phyloP scores from a whole-genome alignment of 1,139 yeast species.

The Wickerhamomyces sp. region DNA sequence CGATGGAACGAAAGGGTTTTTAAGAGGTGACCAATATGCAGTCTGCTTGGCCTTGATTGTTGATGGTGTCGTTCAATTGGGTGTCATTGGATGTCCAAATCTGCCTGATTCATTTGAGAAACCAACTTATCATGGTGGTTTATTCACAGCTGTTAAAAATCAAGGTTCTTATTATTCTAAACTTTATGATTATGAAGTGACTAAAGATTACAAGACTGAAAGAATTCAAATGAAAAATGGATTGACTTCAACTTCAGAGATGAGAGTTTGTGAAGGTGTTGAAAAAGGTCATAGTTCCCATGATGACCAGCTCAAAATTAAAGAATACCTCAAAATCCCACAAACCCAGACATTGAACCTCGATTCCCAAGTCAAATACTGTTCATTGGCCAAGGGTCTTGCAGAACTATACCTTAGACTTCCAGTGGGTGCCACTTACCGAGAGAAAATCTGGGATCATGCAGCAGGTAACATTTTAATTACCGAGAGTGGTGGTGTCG shows the following conservation, averaged over 20 bases:
- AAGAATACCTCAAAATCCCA: slow-evolving; percentile 53
- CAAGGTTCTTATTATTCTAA: slow-evolving; percentile 65
- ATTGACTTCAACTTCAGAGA: slow-evolving; percentile 26
- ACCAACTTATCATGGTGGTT: slow-evolving; percentile 25
- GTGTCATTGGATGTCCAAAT: slow-evolving; percentile 96
- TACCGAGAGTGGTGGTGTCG: slow-evolving; percentile 87
- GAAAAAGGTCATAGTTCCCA: slow-evolving; percentile 95
- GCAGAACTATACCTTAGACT: slow-evolving; percentile 89
- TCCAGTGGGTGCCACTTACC: slow-evolving; percentile 69
- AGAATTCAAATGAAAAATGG: slow-evolving; percentile 40
- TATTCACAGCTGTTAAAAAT: slow-evolving; percentile 68
- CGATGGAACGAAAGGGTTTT: slow-evolving; percentile 96
- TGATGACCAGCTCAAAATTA: slow-evolving; percentile 76
- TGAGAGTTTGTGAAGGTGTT: slow-evolving; percentile 87
- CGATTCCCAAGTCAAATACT: slow-evolving; percentile 95
- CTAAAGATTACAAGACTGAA: slow-evolving; percentile 34
- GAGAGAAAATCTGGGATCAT: slow-evolving; percentile 98
- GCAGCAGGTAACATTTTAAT: slow-evolving; percentile 91
- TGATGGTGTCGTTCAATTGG: slow-evolving; percentile 78
- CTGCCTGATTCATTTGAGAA: slow-evolving; percentile 47
- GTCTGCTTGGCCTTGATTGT: slow-evolving; percentile 88
- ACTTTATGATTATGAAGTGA: slow-evolving; percentile 28
- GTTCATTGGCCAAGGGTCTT: slow-evolving; percentile 83
- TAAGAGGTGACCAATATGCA: slow-evolving; percentile 95
- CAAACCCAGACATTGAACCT: slow-evolving; percentile 56